These are phyloP conservation scores for Syzygium aromaticum DNA, from an alignment of 345 rosid genomes.

Conservation along the genomic window DNA sequence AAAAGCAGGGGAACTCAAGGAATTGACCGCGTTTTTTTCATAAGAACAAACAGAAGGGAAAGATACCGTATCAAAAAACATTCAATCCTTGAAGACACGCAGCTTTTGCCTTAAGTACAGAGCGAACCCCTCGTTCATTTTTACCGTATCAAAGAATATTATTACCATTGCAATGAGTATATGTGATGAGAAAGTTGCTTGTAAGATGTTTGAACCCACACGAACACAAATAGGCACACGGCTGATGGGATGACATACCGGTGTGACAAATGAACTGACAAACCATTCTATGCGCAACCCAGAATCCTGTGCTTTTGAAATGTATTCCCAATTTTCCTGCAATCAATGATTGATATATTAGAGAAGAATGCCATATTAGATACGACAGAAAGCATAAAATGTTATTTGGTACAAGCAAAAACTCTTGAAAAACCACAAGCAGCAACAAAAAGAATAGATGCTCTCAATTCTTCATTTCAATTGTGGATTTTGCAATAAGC, in stretches of 20 bases:
- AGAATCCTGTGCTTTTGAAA: slow-evolving; percentile 52
- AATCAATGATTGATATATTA: neutral
- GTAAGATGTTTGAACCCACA: neutral
- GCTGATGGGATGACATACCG: slow-evolving; percentile 32
- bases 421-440: neutral
- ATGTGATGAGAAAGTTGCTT: too few relatives aligned
- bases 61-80: neutral
- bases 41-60: neutral
- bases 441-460: neutral
- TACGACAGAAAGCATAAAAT: neutral
- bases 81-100: neutral
- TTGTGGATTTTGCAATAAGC: neutral
- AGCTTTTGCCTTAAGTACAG: neutral
- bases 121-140: neutral
- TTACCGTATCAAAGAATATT: too few relatives aligned
- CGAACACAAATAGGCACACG: neutral
- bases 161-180: too few relatives aligned
- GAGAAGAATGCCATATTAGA: neutral
- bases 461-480: neutral
- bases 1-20: neutral
- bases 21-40: neutral
- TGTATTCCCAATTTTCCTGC: slow-evolving; percentile 76
- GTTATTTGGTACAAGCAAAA: neutral
- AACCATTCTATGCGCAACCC: slow-evolving; percentile 69
- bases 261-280: slow-evolving; percentile 61